A percentile compares a stretch with the other conserved stretches of the same genome.
Evolutionary conservation across 805 yeast species (phyloP).

Genomic region (Zygosaccharomyces siamensis): DNA sequence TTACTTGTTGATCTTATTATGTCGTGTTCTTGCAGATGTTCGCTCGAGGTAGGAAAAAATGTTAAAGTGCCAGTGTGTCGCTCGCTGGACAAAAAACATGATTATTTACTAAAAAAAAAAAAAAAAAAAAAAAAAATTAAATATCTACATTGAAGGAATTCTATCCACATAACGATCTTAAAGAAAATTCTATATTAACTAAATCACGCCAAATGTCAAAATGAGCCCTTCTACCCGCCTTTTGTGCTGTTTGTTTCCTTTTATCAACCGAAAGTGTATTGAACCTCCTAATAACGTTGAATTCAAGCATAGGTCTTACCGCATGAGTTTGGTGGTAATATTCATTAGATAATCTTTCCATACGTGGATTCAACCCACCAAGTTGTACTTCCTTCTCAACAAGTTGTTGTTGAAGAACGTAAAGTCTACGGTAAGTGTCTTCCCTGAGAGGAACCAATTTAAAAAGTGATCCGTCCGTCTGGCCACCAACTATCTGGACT

Average conservation of each 20-base stretch:
- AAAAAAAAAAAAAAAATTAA: neutral
- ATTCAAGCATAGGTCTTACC: conserved; percentile 62
- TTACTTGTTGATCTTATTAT: neutral
- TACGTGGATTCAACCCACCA: conserved; percentile 77
- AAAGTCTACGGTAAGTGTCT: conserved; percentile 69
- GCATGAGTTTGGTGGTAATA: conserved; percentile 36
- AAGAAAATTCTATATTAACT: conserved; percentile 48
- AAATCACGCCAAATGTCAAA: conserved; percentile 66
- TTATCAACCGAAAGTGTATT: conserved; percentile 53
- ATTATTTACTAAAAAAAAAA: neutral
- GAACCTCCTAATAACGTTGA: conserved; percentile 50
- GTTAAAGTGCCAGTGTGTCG: conserved; percentile 2
- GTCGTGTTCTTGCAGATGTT: neutral
- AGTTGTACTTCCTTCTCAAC: conserved; percentile 67
- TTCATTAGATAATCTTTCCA: conserved; percentile 47
- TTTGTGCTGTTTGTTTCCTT: conserved; percentile 48
- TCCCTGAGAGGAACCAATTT: conserved; percentile 73
- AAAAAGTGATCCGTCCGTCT: conserved; percentile 74
- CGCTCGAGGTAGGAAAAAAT: neutral
- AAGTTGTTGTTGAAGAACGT: conserved; percentile 82
- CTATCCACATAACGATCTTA: conserved; percentile 22
- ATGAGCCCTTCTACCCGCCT: conserved; percentile 53
- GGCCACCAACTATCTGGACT: conserved; percentile 65
- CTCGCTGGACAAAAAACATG: neutral
- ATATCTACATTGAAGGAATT: neutral